Evolutionary conservation across 495 filamentous ascomycete species (phyloP), one percentile per base, ranked within the genome.

Genomic region (Xylaria nigripes): DNA sequence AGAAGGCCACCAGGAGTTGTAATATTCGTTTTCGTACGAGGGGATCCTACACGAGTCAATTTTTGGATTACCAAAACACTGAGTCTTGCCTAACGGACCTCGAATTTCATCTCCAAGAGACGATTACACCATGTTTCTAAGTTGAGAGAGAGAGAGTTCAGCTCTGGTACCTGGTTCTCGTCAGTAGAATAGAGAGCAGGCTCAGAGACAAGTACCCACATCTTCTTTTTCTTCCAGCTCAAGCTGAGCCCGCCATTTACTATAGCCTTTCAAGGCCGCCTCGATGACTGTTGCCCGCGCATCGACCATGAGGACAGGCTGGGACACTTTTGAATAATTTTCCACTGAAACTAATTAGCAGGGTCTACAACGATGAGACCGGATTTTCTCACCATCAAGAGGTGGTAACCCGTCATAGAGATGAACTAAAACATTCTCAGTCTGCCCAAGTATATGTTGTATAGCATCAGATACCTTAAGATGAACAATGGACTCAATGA

Each of bases 211-310:
- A 12, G 15, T 2, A 76, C 65, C 51, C 61, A 71, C 69, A 44
- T 85, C 81, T 64, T 78, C 68, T 43, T 81, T 75, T 3, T 72
- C 81, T 58, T 77, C 74, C 59, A 66, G 76, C 12, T 73, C 76
- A 47, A 79, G 72, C 10, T 68, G 61, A 10, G 75, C 68, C 41
- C 86, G 72, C 90, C 90, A 96, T 67, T 85, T 89, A 50, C 83
- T 79, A 59, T 87, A 96, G 6, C 93, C 93, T 64, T 90, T 95
- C 40, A 97, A 69, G 6, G 88, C 86, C n/a, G 90, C 86, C 68
- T 95, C 89, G 0, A 96, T 84, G 4, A 96, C 87, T 4, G 87
- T 86, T 53, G 89, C 89, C 58, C 95, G 90, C 8, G 89, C 87
- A 67, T 98, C 93, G 2, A 92, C 82, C 10, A 80, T 81, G 62